phyloP scores from a whole-genome alignment of 306 rosid species.

The Begonia fuchsioides region DNA sequence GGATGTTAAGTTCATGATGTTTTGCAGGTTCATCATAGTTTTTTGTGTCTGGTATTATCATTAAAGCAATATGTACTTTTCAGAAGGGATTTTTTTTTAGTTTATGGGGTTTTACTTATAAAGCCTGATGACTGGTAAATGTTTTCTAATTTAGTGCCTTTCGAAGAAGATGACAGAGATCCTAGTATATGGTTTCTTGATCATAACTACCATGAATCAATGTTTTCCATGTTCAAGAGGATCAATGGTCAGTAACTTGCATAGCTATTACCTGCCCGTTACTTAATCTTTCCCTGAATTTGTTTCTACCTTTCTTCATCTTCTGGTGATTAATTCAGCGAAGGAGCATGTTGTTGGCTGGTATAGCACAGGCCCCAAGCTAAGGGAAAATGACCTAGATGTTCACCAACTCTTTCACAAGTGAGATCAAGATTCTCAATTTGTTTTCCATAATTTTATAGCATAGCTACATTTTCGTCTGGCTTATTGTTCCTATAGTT shows the following conservation, averaged over 20 bases:
- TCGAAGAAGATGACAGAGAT: conserved; percentile 83
- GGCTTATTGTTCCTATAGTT: too few relatives aligned
- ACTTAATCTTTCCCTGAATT: background rate
- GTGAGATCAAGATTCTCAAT: conserved; percentile 18
- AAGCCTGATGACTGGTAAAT: background rate
- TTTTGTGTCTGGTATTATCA: too few relatives aligned
- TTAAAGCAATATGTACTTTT: too few relatives aligned
- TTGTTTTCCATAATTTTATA: background rate
- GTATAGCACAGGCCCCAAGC: conserved; percentile 85
- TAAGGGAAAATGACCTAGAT: conserved; percentile 76
- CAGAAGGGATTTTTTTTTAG: background rate
- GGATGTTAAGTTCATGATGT: too few relatives aligned
- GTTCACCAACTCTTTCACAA: conserved; percentile 60
- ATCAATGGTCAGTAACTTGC: conserved; percentile 37
- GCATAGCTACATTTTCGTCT: too few relatives aligned
- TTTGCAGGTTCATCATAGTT: too few relatives aligned
- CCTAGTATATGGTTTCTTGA: conserved; percentile 87
- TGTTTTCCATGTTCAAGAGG: conserved; percentile 92
- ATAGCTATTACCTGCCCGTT: background rate
- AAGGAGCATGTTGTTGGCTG: conserved; percentile 84
- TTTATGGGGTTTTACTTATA: background rate
- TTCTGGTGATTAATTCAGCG: conserved; percentile 25
- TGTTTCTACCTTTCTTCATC: too few relatives aligned
- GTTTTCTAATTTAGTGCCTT: conserved; percentile 41
- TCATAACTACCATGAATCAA: conserved; percentile 71